Conservation (phyloP, 2,329 filamentous ascomycete species). For the Stemphylium beticola region DNA sequence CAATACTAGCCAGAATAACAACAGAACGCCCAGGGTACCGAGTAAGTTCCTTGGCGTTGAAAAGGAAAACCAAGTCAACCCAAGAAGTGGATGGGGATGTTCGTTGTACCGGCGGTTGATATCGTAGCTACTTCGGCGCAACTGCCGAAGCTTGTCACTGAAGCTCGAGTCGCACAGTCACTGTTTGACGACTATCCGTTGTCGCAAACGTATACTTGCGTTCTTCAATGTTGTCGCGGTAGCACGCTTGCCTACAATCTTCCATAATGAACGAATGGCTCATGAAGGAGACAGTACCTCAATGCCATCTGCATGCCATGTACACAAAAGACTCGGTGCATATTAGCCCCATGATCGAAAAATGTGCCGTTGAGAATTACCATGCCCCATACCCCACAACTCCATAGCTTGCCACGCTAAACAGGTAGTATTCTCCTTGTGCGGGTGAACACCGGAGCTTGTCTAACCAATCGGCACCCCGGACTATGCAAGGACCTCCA, state of each 20-base stretch:
- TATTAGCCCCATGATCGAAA: not conserved
- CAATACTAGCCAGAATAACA: not conserved
- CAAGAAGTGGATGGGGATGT: not conserved
- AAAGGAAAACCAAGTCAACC: slow-evolving; percentile 1
- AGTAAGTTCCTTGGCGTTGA: slow-evolving; percentile 6
- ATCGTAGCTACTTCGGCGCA: not conserved
- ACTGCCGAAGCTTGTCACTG: not conserved
- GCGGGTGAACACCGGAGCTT: slow-evolving; percentile 5
- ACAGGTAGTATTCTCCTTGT: not conserved
- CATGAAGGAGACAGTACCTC: not conserved
- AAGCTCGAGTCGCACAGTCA: not conserved
- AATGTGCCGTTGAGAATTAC: slow-evolving; percentile 1
- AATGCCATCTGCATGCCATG: not conserved
- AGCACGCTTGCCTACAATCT: not conserved
- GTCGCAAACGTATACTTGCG: not conserved
- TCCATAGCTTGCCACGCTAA: slow-evolving; percentile 6
- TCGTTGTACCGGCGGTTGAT: not conserved
- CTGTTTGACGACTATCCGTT: not conserved
- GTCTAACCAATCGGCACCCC: slow-evolving; percentile 1
- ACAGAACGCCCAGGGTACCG: not conserved
- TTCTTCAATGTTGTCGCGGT: no score
- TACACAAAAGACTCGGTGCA: not conserved
- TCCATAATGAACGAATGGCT: not conserved
- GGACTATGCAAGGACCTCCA: not conserved
- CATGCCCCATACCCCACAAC: slow-evolving; percentile 12